Evolutionary conservation across 371 early-diverging fungal genomes (phyloP).

Genomic region (Umbelopsis sp.): DNA sequence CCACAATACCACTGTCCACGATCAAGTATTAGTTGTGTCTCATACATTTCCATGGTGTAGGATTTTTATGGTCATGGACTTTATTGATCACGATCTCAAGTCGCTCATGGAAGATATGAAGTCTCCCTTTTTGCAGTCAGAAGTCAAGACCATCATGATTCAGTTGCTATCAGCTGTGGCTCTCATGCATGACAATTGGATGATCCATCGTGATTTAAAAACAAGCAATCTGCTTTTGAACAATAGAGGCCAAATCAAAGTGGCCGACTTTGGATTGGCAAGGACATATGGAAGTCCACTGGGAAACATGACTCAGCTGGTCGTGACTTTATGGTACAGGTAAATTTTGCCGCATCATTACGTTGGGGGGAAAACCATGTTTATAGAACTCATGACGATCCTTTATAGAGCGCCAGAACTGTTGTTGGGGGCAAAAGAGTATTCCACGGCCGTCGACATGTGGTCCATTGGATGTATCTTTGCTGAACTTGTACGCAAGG

Average conservation of each 20-base stretch:
- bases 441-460: constrained; percentile 96
- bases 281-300: constrained; percentile 77
- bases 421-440: constrained; percentile 89
- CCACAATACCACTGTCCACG: background rate
- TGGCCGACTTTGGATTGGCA: constrained; percentile 89
- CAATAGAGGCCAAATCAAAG: constrained; percentile 81
- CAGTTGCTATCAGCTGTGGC: constrained; percentile 87
- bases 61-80: constrained; percentile 98
- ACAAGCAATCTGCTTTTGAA: constrained; percentile 94
- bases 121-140: constrained; percentile 80
- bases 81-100: constrained; percentile 94
- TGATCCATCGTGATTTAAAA: constrained; percentile 97
- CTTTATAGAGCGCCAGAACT: constrained; percentile 94
- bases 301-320: constrained; percentile 79
- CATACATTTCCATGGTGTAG: constrained; percentile 33
- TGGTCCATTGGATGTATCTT: constrained; percentile 98
- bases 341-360: background rate
- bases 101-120: constrained; percentile 88
- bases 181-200: constrained; percentile 94
- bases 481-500: constrained; percentile 81
- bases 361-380: background rate
- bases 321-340: constrained; percentile 94
- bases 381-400: background rate
- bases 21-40: background rate
- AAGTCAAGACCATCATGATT: constrained; percentile 90